These are phyloP conservation scores for Neoboletus brunneissimus DNA, from an alignment of 768 basidiomycete genomes.

Conservation along the genomic window DNA sequence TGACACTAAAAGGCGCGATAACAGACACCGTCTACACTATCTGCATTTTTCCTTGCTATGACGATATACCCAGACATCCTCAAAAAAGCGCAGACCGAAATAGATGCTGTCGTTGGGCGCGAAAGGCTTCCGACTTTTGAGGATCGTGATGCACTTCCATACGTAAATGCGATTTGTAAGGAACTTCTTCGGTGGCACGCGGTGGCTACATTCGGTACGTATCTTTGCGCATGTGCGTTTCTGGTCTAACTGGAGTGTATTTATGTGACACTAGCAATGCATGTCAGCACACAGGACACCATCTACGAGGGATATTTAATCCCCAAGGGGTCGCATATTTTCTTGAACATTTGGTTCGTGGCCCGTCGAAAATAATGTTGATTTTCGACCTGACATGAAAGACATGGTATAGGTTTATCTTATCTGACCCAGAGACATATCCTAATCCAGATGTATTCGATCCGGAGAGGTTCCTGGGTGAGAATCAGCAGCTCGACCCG, in stretches of 20 bases:
- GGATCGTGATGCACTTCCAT: constrained; percentile 11
- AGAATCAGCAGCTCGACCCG: too few species aligned
- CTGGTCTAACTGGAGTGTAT: neutral
- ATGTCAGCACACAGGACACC: constrained; percentile 14
- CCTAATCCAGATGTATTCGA: constrained; percentile 2
- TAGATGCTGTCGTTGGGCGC: constrained; percentile 6
- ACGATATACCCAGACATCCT: constrained; percentile 6
- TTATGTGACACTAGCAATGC: neutral
- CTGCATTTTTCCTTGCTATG: too few species aligned
- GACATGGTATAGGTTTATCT: constrained; percentile 1
- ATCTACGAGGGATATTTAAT: constrained; percentile 21
- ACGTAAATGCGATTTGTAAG: constrained; percentile 18
- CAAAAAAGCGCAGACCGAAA: constrained; percentile 12
- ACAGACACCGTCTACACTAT: constrained; percentile 9
- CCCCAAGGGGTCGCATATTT: constrained; percentile 10
- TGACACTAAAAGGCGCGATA: constrained; percentile 5
- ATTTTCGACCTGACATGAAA: neutral
- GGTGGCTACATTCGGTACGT: constrained; percentile 5
- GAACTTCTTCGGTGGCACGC: too few species aligned
- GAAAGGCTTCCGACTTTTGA: constrained; percentile 9
- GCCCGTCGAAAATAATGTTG: too few species aligned
- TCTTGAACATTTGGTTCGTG: constrained; percentile 14
- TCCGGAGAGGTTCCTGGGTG: too few species aligned
- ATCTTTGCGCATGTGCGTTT: neutral
- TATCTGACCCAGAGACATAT: constrained; percentile 10